Percentiles rank a stretch among this genome's conserved stretches.
These are phyloP conservation scores for Rossbeevera mucosa DNA, from an alignment of 768 basidiomycete genomes.

Conservation along the genomic window DNA sequence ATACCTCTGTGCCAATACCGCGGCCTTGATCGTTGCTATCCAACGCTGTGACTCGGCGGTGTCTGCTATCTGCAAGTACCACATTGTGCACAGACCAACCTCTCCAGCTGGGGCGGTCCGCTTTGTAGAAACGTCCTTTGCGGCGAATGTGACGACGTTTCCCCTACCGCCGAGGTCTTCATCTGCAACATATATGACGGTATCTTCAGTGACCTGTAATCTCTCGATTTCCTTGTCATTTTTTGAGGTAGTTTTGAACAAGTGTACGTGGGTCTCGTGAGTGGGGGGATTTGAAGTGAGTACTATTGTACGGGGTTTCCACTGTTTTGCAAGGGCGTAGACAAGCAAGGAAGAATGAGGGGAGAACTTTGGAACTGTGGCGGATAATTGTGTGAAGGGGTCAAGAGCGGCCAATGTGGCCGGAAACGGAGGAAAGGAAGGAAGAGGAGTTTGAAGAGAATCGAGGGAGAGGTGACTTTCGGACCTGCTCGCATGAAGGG, in stretches of 20 bases:
- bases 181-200: conserved; percentile 71
- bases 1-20: conserved; percentile 68
- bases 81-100: conserved; percentile 26
- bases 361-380: conserved; percentile 62
- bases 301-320: conserved; percentile 63
- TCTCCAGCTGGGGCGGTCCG: conserved; percentile 17
- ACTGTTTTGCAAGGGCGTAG: conserved; percentile 68
- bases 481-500: conserved; percentile 34
- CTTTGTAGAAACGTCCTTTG: conserved; percentile 51
- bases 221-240: conserved; percentile 72
- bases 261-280: conserved; percentile 54
- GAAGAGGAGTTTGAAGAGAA: conserved; percentile 12
- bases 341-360: conserved; percentile 65
- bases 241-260: conserved; percentile 59
- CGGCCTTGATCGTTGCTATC: conserved; percentile 70
- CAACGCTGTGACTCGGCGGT: conserved; percentile 63
- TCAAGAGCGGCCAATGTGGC: conserved; percentile 46
- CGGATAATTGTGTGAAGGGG: conserved; percentile 50
- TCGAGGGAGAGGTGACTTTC: conserved; percentile 12
- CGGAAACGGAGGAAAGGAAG: conserved; percentile 55
- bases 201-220: conserved; percentile 71
- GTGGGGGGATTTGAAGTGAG: conserved; percentile 42
- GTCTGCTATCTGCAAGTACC: conserved; percentile 66
- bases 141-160: conserved; percentile 64
- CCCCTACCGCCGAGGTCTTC: conserved; percentile 41